Base-by-base conservation (phyloP, 345 rosid species). In the Cochlearia excelsa region DNA sequence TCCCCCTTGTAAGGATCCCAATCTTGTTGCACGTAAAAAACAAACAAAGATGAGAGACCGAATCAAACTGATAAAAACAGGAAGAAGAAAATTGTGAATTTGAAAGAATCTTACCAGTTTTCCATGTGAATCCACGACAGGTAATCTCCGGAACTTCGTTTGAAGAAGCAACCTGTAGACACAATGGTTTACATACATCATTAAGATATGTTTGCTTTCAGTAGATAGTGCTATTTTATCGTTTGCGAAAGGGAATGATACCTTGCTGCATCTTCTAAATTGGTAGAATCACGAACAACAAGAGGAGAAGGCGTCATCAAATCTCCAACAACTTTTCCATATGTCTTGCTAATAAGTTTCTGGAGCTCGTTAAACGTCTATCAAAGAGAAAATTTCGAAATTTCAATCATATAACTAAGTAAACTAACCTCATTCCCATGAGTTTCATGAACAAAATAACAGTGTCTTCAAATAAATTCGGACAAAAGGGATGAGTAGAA, bases 271-370 rank as follows among this genome's bases (percentile, higher is more conserved):
- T 86, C 95, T 75, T 86, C 95, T 57, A 92, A 61, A 74, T 86
- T 82, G 64, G 98, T 80, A 31, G 81, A 76, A 61, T 85, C 96
- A 63, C 72, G 76, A 51, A 88, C 86, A 70, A 81, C 86, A 0
- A 84, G 89, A 1, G 98, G 97, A 62, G 88, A 77, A 41, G 95
- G 81, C 0, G 97, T 88, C 98, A 92, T 92, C 86, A 92, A 74
- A 70, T 92, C 95, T 49, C 97, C 98, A 28, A 88, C 83, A 46
- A 86, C 87, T 80, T 82, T 88, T 10, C 96, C 97, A 46, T 82
- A 74, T 40, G 80, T 88, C 82, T 92, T 88, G 55, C 61, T 80
- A 3, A 92, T 77, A 60, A 86, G 70, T 69, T 82, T 84, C 73
- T 88, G 98, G 52, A 92, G 71, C 75, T 84, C 78, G 37, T 88